These are phyloP conservation scores for Podospora conica DNA, from an alignment of 495 filamentous ascomycete genomes.

Conservation along the genomic window DNA sequence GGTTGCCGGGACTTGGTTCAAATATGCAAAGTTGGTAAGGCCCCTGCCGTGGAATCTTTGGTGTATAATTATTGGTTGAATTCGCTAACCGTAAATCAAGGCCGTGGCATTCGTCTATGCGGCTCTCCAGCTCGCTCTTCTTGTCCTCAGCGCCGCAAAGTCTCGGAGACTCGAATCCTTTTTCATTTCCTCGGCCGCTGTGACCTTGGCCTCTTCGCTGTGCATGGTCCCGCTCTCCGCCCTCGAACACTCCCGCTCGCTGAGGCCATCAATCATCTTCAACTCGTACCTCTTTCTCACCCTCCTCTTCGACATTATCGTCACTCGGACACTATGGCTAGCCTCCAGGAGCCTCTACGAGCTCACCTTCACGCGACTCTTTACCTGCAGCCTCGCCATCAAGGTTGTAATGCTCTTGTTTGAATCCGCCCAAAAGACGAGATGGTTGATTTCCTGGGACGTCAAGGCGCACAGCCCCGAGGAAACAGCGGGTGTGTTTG, in stretches of 20 bases:
- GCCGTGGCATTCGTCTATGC: constrained; percentile 6
- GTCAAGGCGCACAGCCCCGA: constrained; percentile 41
- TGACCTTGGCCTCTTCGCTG: constrained; percentile 31
- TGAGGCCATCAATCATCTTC: constrained; percentile 54
- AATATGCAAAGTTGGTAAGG: constrained; percentile 32
- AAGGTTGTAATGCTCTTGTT: constrained; percentile 48
- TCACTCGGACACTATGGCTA: constrained; percentile 54
- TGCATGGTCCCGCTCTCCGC: constrained; percentile 42
- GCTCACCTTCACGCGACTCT: constrained; percentile 35
- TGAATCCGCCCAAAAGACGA: constrained; percentile 50
- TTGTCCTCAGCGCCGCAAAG: constrained; percentile 24
- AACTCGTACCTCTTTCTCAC: constrained; percentile 55
- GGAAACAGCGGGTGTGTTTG: constrained; percentile 47
- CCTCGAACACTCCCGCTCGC: constrained; percentile 49
- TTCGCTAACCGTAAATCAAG: constrained; percentile 4
- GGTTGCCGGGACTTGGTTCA: constrained; percentile 31
- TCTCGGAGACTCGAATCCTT: constrained; percentile 11
- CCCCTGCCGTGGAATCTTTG: not conserved
- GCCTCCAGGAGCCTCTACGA: constrained; percentile 28
- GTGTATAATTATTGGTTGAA: not conserved
- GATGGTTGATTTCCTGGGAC: constrained; percentile 25
- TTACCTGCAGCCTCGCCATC: constrained; percentile 40
- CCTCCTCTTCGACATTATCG: constrained; percentile 52
- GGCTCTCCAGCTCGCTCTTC: constrained; percentile 23
- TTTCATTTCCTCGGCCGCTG: constrained; percentile 24